Base-by-base conservation (phyloP, 169 alveolate genomes). In the Plasmodium chabaudi region DNA sequence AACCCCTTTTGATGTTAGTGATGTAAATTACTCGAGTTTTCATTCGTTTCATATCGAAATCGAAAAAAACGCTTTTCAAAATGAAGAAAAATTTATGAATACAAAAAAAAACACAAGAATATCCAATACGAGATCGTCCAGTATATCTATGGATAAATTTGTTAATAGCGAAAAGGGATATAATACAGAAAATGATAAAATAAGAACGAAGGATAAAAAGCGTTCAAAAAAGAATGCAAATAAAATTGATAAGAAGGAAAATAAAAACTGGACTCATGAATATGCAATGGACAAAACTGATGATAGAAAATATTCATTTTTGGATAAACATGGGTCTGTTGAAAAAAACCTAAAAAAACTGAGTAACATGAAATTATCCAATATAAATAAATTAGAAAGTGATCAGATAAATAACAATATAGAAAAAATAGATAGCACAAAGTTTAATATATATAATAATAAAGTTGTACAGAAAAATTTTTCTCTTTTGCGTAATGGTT, bases 401-500 rank as follows among this genome's bases (percentile, higher is more conserved):
- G 53, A 68, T n/a, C 2, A 19, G 51, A 60, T 77, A 17, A 69
- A 69, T 25, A 68, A 25, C 10, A 64, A 77, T 63, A 15, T 77
- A 13, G 88, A 77, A 17, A 61, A 17, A 10, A 5, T 68, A 51
- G 53, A 77, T 39, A 21, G 21, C 49, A 42, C 47, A 23, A 27
- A 77, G 49, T 63, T 46, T 65, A 77, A 77, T 56, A 77, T 75
- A 53, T 77, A 42, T 34, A 82, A 82, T 44, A 82, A 68, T 25
- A 60, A 67, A 61, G 56, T 82, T 23, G 68, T 82, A n/a, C 82
- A 82, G 15, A 65, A 49, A 25, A 82, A 82, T 61, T 68, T 82
- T 60, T 56, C 74, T 47, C 59, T 82, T 47, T 27, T 82, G 27
- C 90, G 86, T 21, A 82, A 72, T 65, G 90, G 74, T 7, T 59